phyloP scores from a whole-genome alignment of 2,329 filamentous ascomycete species.

The Phaeophleospora eucalypticola region DNA sequence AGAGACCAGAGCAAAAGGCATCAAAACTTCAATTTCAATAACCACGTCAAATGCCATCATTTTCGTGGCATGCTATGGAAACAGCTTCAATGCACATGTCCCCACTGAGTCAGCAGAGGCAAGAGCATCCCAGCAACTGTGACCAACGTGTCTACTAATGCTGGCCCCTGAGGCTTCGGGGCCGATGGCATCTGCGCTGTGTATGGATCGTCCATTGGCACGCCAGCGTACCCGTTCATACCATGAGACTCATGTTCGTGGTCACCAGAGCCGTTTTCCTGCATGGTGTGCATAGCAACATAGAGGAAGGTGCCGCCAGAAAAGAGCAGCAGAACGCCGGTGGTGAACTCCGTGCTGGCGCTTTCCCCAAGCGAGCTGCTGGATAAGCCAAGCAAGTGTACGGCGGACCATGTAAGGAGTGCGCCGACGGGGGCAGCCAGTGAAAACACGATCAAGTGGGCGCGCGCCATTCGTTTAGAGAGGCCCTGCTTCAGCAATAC shows the following conservation, averaged over 20 bases:
- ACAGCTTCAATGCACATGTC: constrained; percentile 58
- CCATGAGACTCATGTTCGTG: constrained; percentile 44
- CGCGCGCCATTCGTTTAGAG: constrained; percentile 76
- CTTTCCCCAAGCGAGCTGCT: constrained; percentile 54
- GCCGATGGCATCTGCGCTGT: constrained; percentile 7
- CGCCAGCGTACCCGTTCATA: constrained; percentile 23
- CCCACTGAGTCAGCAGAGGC: constrained; percentile 72
- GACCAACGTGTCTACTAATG: constrained; percentile 54
- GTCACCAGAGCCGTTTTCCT: constrained; percentile 57
- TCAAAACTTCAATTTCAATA: too few species aligned
- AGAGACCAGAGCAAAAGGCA: too few species aligned
- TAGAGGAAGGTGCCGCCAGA: constrained; percentile 96
- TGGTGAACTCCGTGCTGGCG: constrained; percentile 70
- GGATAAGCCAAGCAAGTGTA: constrained; percentile 66
- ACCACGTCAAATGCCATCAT: not conserved
- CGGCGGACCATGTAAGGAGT: constrained; percentile 73
- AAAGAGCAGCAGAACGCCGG: constrained; percentile 89
- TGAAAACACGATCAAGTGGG: constrained; percentile 86
- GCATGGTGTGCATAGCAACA: constrained; percentile 98
- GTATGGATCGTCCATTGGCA: constrained; percentile 24
- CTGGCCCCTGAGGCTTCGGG: constrained; percentile 6
- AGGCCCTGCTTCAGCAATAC: constrained; percentile 86
- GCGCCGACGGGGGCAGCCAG: constrained; percentile 85
- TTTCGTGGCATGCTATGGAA: not conserved
- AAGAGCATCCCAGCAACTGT: constrained; percentile 74